Evolutionary conservation across 2,329 filamentous ascomycete species (phyloP).

Genomic region (Eurotiales sp.): DNA sequence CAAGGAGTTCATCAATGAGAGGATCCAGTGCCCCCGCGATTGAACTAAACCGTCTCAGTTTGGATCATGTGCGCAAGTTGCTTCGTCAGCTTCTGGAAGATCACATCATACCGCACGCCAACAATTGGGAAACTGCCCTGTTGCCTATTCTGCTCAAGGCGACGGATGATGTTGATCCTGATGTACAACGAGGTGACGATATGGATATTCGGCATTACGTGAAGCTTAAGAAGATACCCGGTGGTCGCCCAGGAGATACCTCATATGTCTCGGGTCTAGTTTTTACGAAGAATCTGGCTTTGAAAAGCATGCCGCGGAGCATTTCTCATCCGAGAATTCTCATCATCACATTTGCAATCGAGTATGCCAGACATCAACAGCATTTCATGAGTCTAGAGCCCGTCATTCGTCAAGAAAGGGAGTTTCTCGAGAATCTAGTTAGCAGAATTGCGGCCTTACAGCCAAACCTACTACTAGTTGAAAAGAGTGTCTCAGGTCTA

Average conservation of each 20-base stretch:
- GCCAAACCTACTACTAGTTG: constrained; percentile 83
- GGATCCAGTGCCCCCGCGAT: constrained; percentile 69
- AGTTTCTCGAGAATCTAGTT: constrained; percentile 87
- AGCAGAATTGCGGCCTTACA: constrained; percentile 82
- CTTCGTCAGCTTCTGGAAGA: constrained; percentile 80
- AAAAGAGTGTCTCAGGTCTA: constrained; percentile 87
- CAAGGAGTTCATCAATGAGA: constrained; percentile 79
- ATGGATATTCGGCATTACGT: constrained; percentile 98
- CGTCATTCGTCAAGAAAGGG: constrained; percentile 92
- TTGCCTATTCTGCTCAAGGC: constrained; percentile 86
- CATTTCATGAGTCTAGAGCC: constrained; percentile 98
- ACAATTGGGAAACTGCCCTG: constrained; percentile 84
- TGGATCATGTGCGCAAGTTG: constrained; percentile 82
- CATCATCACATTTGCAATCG: constrained; percentile 90
- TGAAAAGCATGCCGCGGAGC: constrained; percentile 92
- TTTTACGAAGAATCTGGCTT: constrained; percentile 92
- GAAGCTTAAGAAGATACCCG: constrained; percentile 93
- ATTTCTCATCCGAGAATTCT: constrained; percentile 82
- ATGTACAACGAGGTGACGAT: constrained; percentile 84
- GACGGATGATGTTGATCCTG: constrained; percentile 90
- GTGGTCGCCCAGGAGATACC: constrained; percentile 84
- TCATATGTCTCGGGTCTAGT: constrained; percentile 96
- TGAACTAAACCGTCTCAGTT: constrained; percentile 80
- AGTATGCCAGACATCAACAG: constrained; percentile 87
- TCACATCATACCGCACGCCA: constrained; percentile 64